Conservation (phyloP, 1,284 basidiomycete species). For the Boletellus deceptivus region DNA sequence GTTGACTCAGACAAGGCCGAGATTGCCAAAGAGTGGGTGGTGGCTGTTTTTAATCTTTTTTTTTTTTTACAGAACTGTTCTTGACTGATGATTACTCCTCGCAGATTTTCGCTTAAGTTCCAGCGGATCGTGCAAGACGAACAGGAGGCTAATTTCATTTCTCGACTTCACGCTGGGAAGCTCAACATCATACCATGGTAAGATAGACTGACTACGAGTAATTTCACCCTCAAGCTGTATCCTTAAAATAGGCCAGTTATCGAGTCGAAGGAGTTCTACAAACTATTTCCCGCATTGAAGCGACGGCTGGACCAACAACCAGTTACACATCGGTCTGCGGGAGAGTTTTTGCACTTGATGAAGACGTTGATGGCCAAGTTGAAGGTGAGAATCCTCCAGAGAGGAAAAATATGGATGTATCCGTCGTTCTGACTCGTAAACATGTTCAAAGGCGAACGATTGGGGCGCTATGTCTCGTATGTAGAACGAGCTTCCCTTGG, state of each 20-base stretch:
- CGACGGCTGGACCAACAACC: conserved; percentile 45
- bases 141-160: conserved; percentile 61
- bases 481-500: conserved; percentile 15
- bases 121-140: conserved; percentile 56
- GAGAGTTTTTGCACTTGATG: conserved; percentile 53
- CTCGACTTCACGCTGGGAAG: conserved; percentile 51
- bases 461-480: conserved; percentile 62
- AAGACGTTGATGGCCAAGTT: conserved; percentile 68
- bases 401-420: too few species aligned
- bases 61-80: not conserved
- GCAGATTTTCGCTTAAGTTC: conserved; percentile 54
- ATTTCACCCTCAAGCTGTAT: not conserved
- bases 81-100: not conserved
- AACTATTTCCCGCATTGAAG: conserved; percentile 47
- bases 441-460: conserved; percentile 48
- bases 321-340: conserved; percentile 49
- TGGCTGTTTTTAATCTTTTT: not conserved
- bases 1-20: conserved; percentile 55
- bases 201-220: not conserved
- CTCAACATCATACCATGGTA: conserved; percentile 56
- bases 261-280: conserved; percentile 58
- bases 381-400: conserved; percentile 40
- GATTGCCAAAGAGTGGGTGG: conserved; percentile 52
- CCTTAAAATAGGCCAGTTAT: conserved; percentile 52
- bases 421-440: not conserved